A percentile compares a stretch with the other conserved stretches of the same genome.
Evolutionary conservation across 805 yeast species (phyloP).

Genomic region (Sugiyamaella qingdaonensis): DNA sequence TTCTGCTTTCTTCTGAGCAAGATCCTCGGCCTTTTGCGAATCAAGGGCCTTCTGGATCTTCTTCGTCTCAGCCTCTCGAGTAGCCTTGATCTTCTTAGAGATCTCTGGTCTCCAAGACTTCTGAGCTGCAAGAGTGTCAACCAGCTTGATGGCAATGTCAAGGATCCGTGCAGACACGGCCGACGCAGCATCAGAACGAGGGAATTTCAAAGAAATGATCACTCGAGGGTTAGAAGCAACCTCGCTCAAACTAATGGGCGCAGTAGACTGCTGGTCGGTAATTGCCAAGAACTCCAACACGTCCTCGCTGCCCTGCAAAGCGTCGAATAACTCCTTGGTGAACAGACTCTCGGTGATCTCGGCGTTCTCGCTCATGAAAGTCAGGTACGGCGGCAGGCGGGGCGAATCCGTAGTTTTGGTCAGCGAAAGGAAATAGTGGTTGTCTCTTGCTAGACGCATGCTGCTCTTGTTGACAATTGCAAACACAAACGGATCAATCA

Average conservation of each 20-base stretch:
- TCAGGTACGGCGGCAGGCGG: constrained; percentile 67
- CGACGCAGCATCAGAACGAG: constrained; percentile 47
- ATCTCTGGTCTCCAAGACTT: constrained; percentile 63
- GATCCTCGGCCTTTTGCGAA: constrained; percentile 59
- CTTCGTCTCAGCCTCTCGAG: constrained; percentile 68
- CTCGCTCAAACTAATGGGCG: constrained; percentile 59
- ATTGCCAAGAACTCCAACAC: constrained; percentile 66
- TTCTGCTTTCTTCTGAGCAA: constrained; percentile 60
- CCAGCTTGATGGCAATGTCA: constrained; percentile 51
- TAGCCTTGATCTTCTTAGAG: constrained; percentile 66
- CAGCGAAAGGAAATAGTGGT: constrained; percentile 76
- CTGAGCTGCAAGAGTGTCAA: constrained; percentile 55
- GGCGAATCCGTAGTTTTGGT: constrained; percentile 76
- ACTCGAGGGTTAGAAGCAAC: constrained; percentile 45
- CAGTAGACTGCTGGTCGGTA: constrained; percentile 77
- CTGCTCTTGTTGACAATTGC: constrained; percentile 80
- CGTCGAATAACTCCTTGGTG: constrained; percentile 43
- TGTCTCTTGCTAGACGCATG: constrained; percentile 72
- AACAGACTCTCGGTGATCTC: constrained; percentile 70
- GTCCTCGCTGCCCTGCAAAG: constrained; percentile 42
- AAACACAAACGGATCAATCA: constrained; percentile 67
- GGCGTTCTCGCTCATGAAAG: constrained; percentile 82
- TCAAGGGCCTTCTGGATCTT: constrained; percentile 70
- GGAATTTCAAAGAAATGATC: constrained; percentile 53
- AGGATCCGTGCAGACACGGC: constrained; percentile 48